Base-by-base conservation (phyloP, 192 early-diverging fungal genomes). In the Funneliformis mosseae region DNA sequence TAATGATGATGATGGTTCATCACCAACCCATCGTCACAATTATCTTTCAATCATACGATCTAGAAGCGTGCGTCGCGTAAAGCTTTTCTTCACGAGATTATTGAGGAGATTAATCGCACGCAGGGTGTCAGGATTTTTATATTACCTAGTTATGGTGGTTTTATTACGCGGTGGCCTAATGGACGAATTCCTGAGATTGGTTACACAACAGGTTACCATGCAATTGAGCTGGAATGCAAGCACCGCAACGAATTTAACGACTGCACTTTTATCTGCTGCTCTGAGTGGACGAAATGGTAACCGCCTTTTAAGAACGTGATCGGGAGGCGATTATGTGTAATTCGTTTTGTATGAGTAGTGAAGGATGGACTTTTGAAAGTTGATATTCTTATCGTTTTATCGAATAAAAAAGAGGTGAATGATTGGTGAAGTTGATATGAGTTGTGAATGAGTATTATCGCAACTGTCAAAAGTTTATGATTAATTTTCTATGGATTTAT, bases 181-280 rank as follows among this genome's bases (percentile, higher is more conserved):
- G 5, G 48, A 79, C 50, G 77, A 79, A 55, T 68, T 79, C 45
- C 69, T 64, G 42, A 67, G 48, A 39, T 66, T 79, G 23, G 14
- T 79, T 46, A 79, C 66, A 10, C 77, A 68, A 12, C 62, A 79
- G 18, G 28, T 63, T 28, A 69, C 42, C 21, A 79, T 79, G 77
- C 77, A 79, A 67, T 27, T 79, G 10, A 45, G 66, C 14, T 79
- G 77, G 77, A 66, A 41, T 21, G 46, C 64, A 68, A 68, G 18
- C 28, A 79, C 77, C 1, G 69, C 77, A 5, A 79, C 77, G 16
- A 12, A 42, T 3, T 48, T 79, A 25, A 79, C 77, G 2, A 79
- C 77, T 39, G 77, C 77, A 10, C 18, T 66, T 23, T 48, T 79
- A 28, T 69, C 64, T 21, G 42, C 67, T 21, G 77, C 77, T 9